A percentile compares a stretch with the other conserved stretches of the same genome.
These are phyloP conservation scores for Gorgonomyces haynaldii DNA, from an alignment of 192 early-diverging fungal genomes.

Conservation along the genomic window DNA sequence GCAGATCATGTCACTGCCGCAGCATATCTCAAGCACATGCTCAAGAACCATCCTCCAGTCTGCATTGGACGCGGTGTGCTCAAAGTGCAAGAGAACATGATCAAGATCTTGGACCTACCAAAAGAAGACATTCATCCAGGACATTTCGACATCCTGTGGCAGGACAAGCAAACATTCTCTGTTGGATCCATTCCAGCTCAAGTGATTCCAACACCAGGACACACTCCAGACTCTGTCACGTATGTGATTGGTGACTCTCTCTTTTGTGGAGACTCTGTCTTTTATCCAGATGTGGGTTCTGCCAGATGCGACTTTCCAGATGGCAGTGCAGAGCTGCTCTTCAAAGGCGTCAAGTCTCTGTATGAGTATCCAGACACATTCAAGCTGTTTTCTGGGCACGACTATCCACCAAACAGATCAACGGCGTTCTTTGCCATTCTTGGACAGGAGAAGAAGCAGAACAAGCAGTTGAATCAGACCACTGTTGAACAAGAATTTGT, in stretches of 20 bases:
- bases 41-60: constrained; percentile 8
- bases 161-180: constrained; percentile 6
- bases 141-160: constrained; percentile 16
- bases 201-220: constrained; percentile 14
- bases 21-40: constrained; percentile 12
- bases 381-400: too few relatives aligned
- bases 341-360: not conserved
- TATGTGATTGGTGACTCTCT: constrained; percentile 15
- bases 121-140: constrained; percentile 5
- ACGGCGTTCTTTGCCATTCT: too few relatives aligned
- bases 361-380: too few relatives aligned
- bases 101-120: constrained; percentile 2
- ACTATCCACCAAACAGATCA: too few relatives aligned
- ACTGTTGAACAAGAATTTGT: too few relatives aligned
- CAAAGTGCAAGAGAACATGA: constrained; percentile 12
- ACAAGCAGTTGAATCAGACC: too few relatives aligned
- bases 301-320: constrained; percentile 22
- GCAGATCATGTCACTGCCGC: constrained; percentile 21
- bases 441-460: too few relatives aligned
- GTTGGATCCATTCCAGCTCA: not conserved
- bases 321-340: constrained; percentile 14
- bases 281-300: constrained; percentile 20
- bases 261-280: constrained; percentile 19
- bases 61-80: constrained; percentile 13
- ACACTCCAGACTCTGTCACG: constrained; percentile 17